Conservation (phyloP, 768 basidiomycete species). For the Dioszegia hungarica region DNA sequence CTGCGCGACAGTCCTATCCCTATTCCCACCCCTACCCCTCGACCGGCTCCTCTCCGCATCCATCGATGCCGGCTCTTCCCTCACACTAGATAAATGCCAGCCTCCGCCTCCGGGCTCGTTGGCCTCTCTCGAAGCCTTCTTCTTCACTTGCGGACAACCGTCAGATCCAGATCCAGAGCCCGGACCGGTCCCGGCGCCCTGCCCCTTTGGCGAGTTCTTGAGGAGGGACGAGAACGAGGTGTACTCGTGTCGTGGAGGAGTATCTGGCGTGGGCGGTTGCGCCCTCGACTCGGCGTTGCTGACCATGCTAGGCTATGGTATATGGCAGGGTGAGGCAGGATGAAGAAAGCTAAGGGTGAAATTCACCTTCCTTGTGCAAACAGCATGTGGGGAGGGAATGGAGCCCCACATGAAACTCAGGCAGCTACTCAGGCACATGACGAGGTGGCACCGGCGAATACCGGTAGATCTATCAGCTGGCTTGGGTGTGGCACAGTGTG, state of each 20-base stretch:
- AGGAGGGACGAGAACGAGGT: slow-evolving; percentile 44
- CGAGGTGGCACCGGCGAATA: too few species aligned
- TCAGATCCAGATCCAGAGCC: too few species aligned
- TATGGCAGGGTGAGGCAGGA: background rate
- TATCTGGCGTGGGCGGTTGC: background rate
- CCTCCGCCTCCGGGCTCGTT: background rate
- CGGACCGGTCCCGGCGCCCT: background rate
- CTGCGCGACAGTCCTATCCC: background rate
- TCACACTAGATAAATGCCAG: background rate
- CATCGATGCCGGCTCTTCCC: slow-evolving; percentile 9
- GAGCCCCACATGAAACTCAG: too few species aligned
- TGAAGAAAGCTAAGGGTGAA: background rate
- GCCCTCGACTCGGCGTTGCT: too few species aligned
- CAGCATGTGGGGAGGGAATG: too few species aligned
- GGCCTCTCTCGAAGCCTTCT: slow-evolving; percentile 1
- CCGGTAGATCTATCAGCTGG: too few species aligned
- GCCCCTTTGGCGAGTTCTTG: slow-evolving; percentile 10
- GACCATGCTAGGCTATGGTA: too few species aligned
- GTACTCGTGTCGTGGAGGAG: slow-evolving; percentile 33
- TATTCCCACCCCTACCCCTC: slow-evolving; percentile 3
- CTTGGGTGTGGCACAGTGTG: too few species aligned
- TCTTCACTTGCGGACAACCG: slow-evolving; percentile 4
- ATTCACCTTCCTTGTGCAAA: background rate
- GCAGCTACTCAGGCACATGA: too few species aligned
- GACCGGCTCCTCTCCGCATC: slow-evolving; percentile 19